Percentiles rank a stretch among this genome's conserved stretches.
Conservation (phyloP, 192 early-diverging fungal genomes). For the Umbelopsis sp. region DNA sequence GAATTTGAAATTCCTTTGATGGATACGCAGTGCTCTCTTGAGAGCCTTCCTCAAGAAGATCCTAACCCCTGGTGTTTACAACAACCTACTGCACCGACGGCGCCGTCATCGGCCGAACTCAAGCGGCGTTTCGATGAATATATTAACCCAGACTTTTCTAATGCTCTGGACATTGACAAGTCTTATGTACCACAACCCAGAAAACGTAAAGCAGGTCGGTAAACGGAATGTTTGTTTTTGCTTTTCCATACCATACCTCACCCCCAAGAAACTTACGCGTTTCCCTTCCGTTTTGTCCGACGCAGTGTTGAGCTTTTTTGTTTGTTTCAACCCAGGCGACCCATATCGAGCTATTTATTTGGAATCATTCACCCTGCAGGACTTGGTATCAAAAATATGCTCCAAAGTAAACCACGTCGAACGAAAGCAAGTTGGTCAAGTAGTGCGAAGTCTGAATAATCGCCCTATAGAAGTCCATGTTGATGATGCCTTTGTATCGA, state of each 20-base stretch:
- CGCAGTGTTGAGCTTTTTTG: constrained; percentile 14
- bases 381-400: constrained; percentile 56
- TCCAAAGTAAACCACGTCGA: constrained; percentile 50
- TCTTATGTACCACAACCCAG: constrained; percentile 59
- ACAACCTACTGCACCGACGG: neutral
- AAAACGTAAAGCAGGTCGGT: constrained; percentile 41
- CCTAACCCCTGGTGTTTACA: constrained; percentile 6
- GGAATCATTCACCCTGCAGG: constrained; percentile 52
- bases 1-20: constrained; percentile 12
- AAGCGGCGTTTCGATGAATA: constrained; percentile 17
- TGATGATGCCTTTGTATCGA: constrained; percentile 57
- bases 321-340: constrained; percentile 3
- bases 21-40: constrained; percentile 1
- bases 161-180: constrained; percentile 59
- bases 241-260: no score
- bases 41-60: neutral
- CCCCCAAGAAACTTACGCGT: neutral
- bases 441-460: constrained; percentile 32
- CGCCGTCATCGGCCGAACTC: constrained; percentile 8
- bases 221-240: neutral
- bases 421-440: constrained; percentile 21
- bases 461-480: constrained; percentile 40
- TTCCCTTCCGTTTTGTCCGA: neutral
- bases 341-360: constrained; percentile 66
- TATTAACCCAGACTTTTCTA: constrained; percentile 9